Evolutionary conservation across 2,329 filamentous ascomycete species (phyloP), one percentile per base, ranked within the genome.

Genomic region (Dactylellina sp.): DNA sequence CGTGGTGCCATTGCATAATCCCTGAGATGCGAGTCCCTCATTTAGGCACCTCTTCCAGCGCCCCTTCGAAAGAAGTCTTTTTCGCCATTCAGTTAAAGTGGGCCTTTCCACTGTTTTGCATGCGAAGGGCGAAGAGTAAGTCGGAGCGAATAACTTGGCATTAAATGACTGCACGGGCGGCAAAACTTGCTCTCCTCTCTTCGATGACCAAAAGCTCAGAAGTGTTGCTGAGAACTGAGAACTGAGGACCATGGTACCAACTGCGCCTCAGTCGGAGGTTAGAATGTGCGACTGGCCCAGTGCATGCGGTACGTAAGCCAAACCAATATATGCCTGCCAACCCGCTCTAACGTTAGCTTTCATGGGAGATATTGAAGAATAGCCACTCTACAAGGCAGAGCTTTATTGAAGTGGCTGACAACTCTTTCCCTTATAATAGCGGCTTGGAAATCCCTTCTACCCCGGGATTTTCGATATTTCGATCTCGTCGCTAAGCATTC

Each of bases 191-290:
- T 20, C 55, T 16, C n/a, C 18, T 56, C 35, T 24, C n/a, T 37
- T 24, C 7, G 12, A 12, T 18, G 35, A 4, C 28, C 5, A 32
- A 32, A 32, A 22, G 18, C 18, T 4, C 16, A 49, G 16, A 22
- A 44, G 18, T 24, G 16, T 49, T 32, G 28, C 4, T 5, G 28
- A 32, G 28, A n/a, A n/a, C n/a, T n/a, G n/a, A n/a, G n/a, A n/a
- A n/a, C n/a, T n/a, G n/a, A n/a, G n/a, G 25, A 16, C 6, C 9
- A 14, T 20, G 5, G 61, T 9, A 14, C 6, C 25, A 42, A 20
- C 64, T 61, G 64, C 56, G 64, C 55, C 56, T 70, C 64, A 28
- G 64, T 70, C 64, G 64, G 64, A 55, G 56, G 16, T 70, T 59
- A 25, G 24, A 32, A 7, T n/a, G 42, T 35, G 55, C 46, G 53